These are phyloP conservation scores for Candida ortonii DNA, from an alignment of 805 yeast genomes.

Conservation along the genomic window DNA sequence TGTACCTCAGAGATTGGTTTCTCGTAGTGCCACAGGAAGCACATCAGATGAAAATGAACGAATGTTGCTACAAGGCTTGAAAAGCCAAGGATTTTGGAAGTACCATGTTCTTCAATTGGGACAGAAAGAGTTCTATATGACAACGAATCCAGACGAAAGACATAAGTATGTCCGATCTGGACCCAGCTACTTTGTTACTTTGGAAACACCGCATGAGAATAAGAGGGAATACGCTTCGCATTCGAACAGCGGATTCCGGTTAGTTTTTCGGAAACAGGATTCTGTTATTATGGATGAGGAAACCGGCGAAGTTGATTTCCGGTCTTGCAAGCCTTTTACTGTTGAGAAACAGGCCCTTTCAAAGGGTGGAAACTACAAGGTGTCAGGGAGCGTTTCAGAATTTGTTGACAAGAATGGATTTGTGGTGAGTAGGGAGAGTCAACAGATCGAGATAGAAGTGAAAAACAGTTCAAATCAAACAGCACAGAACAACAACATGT, in stretches of 20 bases:
- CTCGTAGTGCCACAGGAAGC: too few species aligned
- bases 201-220: constrained; percentile 24
- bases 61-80: constrained; percentile 1
- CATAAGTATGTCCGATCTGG: constrained; percentile 59
- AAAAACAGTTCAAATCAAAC: constrained; percentile 9
- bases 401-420: constrained; percentile 15
- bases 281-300: constrained; percentile 7
- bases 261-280: constrained; percentile 31
- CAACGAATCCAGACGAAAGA: constrained; percentile 64
- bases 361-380: constrained; percentile 20
- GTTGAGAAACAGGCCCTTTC: constrained; percentile 23
- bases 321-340: constrained; percentile 15
- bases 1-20: too few species aligned
- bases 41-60: constrained; percentile 3
- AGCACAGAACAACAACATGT: constrained; percentile 14
- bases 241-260: constrained; percentile 31
- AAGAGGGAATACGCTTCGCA: constrained; percentile 9
- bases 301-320: constrained; percentile 9
- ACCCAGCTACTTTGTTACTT: constrained; percentile 58
- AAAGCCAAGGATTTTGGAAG: constrained; percentile 47
- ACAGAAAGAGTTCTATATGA: constrained; percentile 49
- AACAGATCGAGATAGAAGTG: neutral
- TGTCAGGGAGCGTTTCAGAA: constrained; percentile 18
- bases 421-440: neutral
- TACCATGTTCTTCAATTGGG: constrained; percentile 59